phyloP scores from a whole-genome alignment of 2,329 filamentous ascomycete species.

The Diplodia mutila region DNA sequence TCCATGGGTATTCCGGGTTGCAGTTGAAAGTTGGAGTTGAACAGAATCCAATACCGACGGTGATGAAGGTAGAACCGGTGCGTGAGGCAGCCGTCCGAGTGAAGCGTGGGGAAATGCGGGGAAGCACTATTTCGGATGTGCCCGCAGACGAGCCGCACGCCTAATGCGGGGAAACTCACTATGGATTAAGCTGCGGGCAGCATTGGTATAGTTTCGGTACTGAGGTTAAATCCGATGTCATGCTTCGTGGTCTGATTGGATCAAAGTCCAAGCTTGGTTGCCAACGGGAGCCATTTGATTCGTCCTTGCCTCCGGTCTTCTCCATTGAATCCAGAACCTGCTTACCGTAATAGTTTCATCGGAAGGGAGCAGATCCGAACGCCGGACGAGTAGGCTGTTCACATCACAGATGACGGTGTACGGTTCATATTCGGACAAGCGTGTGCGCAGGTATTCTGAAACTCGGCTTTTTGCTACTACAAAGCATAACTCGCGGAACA shows the following conservation, averaged over 20 bases:
- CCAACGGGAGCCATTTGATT: not conserved
- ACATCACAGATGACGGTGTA: not conserved
- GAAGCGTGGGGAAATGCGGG: slow-evolving; percentile 8
- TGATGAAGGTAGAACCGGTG: not conserved
- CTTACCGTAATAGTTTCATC: not conserved
- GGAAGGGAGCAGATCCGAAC: not conserved
- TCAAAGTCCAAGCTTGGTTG: not conserved
- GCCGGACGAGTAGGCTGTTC: not conserved
- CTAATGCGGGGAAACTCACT: not conserved
- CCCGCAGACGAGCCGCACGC: not conserved
- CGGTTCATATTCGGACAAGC: not conserved
- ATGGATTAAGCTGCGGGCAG: not conserved
- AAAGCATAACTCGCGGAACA: no score
- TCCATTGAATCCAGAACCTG: not conserved
- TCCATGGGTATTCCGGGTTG: not conserved
- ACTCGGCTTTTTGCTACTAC: no score
- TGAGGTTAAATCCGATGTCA: not conserved
- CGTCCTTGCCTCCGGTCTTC: not conserved
- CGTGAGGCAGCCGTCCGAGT: not conserved
- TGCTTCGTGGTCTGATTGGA: not conserved
- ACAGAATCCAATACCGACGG: not conserved
- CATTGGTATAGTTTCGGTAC: not conserved
- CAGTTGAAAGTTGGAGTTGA: not conserved
- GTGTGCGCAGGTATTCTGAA: not conserved
- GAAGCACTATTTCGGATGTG: not conserved